Evolutionary conservation across 805 yeast genomes (phyloP), one percentile per base, ranked within the genome.

Genomic region (Teunomyces kruisii): DNA sequence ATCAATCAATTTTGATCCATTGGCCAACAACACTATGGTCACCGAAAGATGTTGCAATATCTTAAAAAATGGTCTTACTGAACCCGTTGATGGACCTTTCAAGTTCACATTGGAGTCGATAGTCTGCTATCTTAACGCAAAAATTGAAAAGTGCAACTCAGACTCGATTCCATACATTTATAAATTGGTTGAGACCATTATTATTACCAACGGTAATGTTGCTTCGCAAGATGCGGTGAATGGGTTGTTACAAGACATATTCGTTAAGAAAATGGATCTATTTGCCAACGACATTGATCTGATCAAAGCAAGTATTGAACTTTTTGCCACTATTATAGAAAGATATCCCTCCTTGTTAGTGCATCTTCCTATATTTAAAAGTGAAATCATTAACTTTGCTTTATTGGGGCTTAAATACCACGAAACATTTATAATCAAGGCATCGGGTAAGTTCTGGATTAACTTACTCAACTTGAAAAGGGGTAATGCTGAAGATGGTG

Each of bases 11-110:
- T 65, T 62, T 44, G 63, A 56, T 0, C 58, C 59, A 1, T 68
- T 75, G 33, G 58, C 70, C 0, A 62, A 67, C 6, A 80, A 76
- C 45, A 56, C 80, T 0, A 70, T 73, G 3, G 66, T 86, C 1
- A 76, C 85, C 5, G 94, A 87, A 52, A 78, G 75, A 22, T 75
- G 86, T 22, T 80, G 89, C 47, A 67, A 72, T 6, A 76, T 89
- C 2, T 72, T 88, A 51, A 82, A 79, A 53, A 54, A 68, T 12
- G 95, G 95, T 1, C 62, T 88, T 12, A 64, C 79, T 3, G 96
- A 88, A 55, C 59, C 70, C 3, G 61, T 80, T 4, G 70, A 77
- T 14, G 90, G 90, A 0, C 88, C 94, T 0, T 87, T 86, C 61
- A 81, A 77, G 8, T 75, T 86, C 46, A 64, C 67, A 0, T 47